phyloP scores from a whole-genome alignment of 306 rosid genomes.

The Pachyrhizus erosus region DNA sequence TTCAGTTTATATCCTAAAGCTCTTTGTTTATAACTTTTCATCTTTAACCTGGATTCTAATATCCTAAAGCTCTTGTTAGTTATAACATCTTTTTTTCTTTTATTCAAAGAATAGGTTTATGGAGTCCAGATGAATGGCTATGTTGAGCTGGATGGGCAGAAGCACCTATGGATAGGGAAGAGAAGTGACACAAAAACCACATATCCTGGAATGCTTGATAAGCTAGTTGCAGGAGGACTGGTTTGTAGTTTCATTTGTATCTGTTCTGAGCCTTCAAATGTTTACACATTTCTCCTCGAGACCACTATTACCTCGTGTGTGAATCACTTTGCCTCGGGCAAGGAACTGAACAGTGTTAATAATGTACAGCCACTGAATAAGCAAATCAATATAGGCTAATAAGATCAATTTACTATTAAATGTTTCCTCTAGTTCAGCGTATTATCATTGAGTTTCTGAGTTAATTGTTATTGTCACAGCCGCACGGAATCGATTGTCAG shows the following conservation, averaged over 20 bases:
- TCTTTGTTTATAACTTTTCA: constrained; percentile 7
- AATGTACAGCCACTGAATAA: constrained; percentile 3
- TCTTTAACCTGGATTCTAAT: background rate
- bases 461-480: constrained; percentile 55
- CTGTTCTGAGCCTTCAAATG: background rate
- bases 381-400: background rate
- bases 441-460: constrained; percentile 33
- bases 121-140: constrained; percentile 87
- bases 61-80: background rate
- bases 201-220: constrained; percentile 86
- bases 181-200: constrained; percentile 79
- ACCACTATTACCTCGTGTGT: background rate
- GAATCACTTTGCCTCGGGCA: constrained; percentile 29
- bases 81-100: background rate
- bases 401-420: background rate
- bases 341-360: constrained; percentile 3
- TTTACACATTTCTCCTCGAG: constrained; percentile 28
- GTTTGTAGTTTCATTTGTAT: constrained; percentile 54
- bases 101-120: constrained; percentile 67
- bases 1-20: constrained; percentile 8
- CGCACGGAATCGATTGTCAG: constrained; percentile 72
- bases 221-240: constrained; percentile 93
- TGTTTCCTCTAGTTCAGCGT: constrained; percentile 9
- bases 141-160: constrained; percentile 69
- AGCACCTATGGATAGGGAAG: constrained; percentile 83